Evolutionary conservation across 805 yeast species (phyloP), one percentile per base, ranked within the genome.

Genomic region (Ogataea trehaloabstinens): DNA sequence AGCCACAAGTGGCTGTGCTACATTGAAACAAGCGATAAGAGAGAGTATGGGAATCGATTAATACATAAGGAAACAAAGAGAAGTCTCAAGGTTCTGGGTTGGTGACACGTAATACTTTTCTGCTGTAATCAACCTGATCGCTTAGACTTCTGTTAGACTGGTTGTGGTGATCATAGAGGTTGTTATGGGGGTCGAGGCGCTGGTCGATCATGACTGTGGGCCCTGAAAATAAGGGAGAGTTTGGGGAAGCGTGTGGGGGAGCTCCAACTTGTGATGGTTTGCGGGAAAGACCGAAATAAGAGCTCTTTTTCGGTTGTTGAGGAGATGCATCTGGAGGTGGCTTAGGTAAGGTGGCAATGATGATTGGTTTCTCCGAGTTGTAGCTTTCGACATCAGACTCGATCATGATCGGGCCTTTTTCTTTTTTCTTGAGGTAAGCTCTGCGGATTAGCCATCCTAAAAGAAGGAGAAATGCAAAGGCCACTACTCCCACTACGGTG

Each of bases 401-500:
- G 16, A 49, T 42, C 10, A 41, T 28, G 16, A 38, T 34, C 24
- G 35, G 41, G 8, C 44, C 41, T 3, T 33, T 13, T 11, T 25
- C 10, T 15, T 33, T 36, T 28, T 32, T 38, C 15, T 20, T 31
- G 13, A 24, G 31, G 24, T 37, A 37, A 21, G 30, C 32, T 18
- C 28, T 42, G 20, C 46, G 49, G 24, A 67, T 45, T 25, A 71
- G 58, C 63, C 74, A 64, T 52, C 72, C 43, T 44, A 82, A 44
- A 1, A 68, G 63, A 0, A 63, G 49, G 1, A 82, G 34, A 1
- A 80, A 34, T 1, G 70, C 70, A 0, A 76, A 50, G 1, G 64
- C 74, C 1, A 81, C 80, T 1, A 87, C 51, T 1, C 90, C 95
- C 13, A 87, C 93, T 0, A 76, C 89, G 2, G 84, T 78, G 61